Percentiles rank a stretch among this genome's conserved stretches.
These are phyloP conservation scores for Chloromonas sp. DNA, from an alignment of 163 green algal species.

Conservation along the genomic window DNA sequence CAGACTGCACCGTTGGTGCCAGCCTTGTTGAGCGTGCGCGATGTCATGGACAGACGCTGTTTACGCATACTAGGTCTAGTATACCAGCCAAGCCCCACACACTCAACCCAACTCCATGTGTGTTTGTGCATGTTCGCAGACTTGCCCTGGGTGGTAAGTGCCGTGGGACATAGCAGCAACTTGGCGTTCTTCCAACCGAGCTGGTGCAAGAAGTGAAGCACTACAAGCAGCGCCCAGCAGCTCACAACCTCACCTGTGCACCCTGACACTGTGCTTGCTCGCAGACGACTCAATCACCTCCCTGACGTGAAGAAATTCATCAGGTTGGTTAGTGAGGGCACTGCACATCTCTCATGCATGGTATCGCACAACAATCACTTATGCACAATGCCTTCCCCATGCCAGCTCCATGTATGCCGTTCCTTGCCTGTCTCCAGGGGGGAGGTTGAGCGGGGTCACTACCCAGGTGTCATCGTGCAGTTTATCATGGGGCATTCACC, in stretches of 20 bases:
- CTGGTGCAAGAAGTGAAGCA: background rate
- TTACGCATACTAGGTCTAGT: too few species aligned
- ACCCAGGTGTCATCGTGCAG: background rate
- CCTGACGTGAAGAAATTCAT: background rate
- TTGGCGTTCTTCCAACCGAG: background rate
- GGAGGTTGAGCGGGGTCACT: slow-evolving; percentile 1
- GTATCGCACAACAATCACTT: background rate
- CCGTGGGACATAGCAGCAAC: background rate
- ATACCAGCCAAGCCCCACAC: too few species aligned
- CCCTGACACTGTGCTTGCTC: background rate
- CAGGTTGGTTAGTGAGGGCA: background rate
- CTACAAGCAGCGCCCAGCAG: background rate
- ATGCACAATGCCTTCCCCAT: background rate
- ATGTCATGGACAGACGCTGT: too few species aligned
- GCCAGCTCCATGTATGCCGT: background rate
- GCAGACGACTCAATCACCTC: slow-evolving; percentile 1
- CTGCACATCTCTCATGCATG: background rate
- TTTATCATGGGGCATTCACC: background rate
- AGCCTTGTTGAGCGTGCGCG: too few species aligned
- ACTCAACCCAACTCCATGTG: too few species aligned
- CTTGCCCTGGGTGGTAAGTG: background rate
- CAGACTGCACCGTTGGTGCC: too few species aligned
- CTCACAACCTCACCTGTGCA: background rate
- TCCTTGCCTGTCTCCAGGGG: background rate
- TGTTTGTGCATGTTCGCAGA: background rate